These are phyloP conservation scores for Fraxinus latifolia DNA, from an alignment of 305 asterid genomes.

Conservation along the genomic window DNA sequence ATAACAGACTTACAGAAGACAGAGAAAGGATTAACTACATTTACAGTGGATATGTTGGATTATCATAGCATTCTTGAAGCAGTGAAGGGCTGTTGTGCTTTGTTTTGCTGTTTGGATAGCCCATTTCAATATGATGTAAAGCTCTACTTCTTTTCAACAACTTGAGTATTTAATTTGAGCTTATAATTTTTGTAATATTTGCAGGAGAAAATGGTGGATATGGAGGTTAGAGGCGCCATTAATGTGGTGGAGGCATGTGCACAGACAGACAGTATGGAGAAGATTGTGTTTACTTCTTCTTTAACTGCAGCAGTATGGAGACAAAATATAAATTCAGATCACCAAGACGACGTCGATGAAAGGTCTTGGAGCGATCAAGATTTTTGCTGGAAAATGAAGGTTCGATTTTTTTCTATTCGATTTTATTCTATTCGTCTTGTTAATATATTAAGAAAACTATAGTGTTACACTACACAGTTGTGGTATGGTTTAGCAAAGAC, in stretches of 20 bases:
- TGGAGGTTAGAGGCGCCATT: constrained; percentile 41
- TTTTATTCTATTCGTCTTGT: neutral
- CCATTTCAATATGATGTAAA: constrained; percentile 38
- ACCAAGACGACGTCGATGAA: constrained; percentile 45
- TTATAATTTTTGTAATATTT: neutral
- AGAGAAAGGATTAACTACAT: constrained; percentile 26
- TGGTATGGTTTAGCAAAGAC: constrained; percentile 52
- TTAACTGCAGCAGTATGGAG: constrained; percentile 47
- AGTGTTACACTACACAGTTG: constrained; percentile 26
- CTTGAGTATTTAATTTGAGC: neutral
- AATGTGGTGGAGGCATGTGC: constrained; percentile 50
- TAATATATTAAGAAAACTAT: neutral
- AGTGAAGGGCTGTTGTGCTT: constrained; percentile 31
- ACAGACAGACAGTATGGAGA: constrained; percentile 33
- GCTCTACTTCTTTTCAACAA: neutral
- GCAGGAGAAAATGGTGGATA: constrained; percentile 38
- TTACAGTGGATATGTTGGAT: constrained; percentile 35
- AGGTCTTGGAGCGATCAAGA: constrained; percentile 44
- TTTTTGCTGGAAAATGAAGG: constrained; percentile 38
- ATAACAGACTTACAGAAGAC: constrained; percentile 31
- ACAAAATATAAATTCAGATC: constrained; percentile 27
- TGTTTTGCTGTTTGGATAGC: constrained; percentile 40
- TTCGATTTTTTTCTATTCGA: constrained; percentile 7
- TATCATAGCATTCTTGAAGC: constrained; percentile 45
- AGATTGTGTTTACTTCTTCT: constrained; percentile 43